Base-by-base conservation (phyloP, 352 stramenopile genomes). In the Phytophthora cryptogea region DNA sequence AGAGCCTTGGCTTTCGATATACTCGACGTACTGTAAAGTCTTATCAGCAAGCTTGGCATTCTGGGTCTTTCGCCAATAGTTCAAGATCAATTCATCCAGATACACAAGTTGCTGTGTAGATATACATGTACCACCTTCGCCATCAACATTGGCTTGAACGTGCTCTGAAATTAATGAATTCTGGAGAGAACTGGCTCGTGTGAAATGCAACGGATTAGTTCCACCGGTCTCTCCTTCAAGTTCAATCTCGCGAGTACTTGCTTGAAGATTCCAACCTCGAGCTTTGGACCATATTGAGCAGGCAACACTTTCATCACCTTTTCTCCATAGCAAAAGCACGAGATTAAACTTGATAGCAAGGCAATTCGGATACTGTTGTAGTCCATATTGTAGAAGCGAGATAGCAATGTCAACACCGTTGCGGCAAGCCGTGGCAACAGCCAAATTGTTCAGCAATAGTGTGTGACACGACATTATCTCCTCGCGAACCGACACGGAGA, bases 401-500 rank as follows among this genome's bases (percentile, higher is more conserved):
- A 92, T 63, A 3, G 64, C 83, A 4, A 43, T n/a, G 11, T 84
- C 70, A 4, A 76, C 45, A 9, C 66, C 72, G 30, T 72, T 47
- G 4, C 51, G 42, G 43, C 84, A 92, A 20, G 72, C 74, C 2
- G 67, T 59, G 0, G 51, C 73, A 20, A 94, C 63, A 5, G 86
- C 84, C 14, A 94, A 41, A 56, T 95, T 95, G 62, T 92, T 92
- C 5, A 93, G 49, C 11, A 95, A 37, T 17, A 91, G 80, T 1
- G 63, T 61, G 42, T 90, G 82, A 43, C 72, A 79, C 4, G 53
- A 16, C 20, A 8, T 2, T n/a, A 88, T 26, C 43, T 89, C 79
- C 46, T 44, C 46, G 2, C 16, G 47, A 1, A 53, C 40, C 11
- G n/a, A 14, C 7, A 16, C 2, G 14, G 28, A 5, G 41, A n/a